phyloP scores from a whole-genome alignment of 139 green algal species.

The Edaphochlamys debaryana region DNA sequence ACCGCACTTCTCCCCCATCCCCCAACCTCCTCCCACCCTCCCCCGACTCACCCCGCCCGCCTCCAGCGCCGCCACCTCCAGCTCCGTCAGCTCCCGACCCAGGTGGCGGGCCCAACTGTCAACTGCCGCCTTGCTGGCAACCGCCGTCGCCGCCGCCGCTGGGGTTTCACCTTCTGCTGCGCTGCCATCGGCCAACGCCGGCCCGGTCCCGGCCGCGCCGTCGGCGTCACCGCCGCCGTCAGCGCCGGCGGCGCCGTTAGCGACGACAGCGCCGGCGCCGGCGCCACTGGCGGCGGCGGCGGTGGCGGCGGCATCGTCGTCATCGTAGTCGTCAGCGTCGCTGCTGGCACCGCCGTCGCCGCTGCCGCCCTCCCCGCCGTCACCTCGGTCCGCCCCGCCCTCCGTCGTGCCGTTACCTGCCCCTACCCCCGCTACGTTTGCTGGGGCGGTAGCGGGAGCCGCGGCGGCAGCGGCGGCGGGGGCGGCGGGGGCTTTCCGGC shows the following conservation, averaged over 20 bases:
- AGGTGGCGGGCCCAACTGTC: slow-evolving; percentile 50
- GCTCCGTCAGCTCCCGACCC: slow-evolving; percentile 38
- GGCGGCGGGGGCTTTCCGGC: no score
- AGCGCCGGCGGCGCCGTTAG: background rate
- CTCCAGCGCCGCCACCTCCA: slow-evolving; percentile 34
- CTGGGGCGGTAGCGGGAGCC: no score
- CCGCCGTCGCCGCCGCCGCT: slow-evolving; percentile 4
- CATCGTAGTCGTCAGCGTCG: background rate
- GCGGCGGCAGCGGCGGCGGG: no score
- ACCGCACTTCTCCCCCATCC: background rate
- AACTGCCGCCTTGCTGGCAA: background rate
- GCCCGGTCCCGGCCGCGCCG: background rate
- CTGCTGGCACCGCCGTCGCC: background rate
- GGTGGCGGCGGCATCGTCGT: no score
- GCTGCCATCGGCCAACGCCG: background rate
- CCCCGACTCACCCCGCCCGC: background rate
- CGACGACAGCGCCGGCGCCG: background rate
- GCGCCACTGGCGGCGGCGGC: no score
- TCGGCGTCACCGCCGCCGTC: no score
- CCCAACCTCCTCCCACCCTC: background rate
- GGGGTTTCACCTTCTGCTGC: background rate
- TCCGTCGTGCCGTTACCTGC: no score
- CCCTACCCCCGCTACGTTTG: no score
- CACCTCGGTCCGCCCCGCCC: background rate
- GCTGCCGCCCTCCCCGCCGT: background rate